Evolutionary conservation across 805 yeast species (phyloP), one percentile per base, ranked within the genome.

Genomic region (Millerago galiae): DNA sequence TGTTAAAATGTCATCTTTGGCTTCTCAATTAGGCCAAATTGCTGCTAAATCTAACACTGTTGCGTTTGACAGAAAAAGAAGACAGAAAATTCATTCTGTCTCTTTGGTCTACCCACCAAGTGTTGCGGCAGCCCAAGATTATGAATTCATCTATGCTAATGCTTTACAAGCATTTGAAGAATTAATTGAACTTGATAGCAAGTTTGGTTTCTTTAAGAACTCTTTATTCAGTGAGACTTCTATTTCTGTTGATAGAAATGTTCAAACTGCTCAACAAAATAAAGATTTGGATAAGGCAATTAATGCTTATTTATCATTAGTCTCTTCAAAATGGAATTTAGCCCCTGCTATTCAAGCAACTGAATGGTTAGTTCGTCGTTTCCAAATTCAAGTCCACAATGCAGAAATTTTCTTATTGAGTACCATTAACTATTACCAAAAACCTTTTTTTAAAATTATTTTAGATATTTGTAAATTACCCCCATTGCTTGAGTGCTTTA

Each of bases 351-450:
- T 87, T 38, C 81, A 81, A 53, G 91, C 96, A 5, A 70, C 88
- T 11, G 99, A 93, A 67, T 93, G 99, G 99, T 77, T 90, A 18
- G 82, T 93, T 15, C 82, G 99, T 66, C 75, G 98, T 53, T 93
- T 81, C 67, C 81, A 88, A 57, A 78, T 88, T 51, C 90, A 93
- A 59, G 70, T 85, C 38, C 81, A 83, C 55, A 88, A 85, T 55
- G 67, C 89, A 0, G 98, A 91, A 60, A 59, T 70, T 42, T 58
- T 93, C 27, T 58, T 93, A 35, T 62, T 91, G 43, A 71, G 90
- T 3, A 73, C 84, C 2, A 69, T 93, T 51, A 95, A 96, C n/a
- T 87, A 83, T 64, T 87, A 81, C 63, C 76, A 73, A 51, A 70
- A 77, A 31, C 81, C 89, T 0, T 70, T 85, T 6, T 93, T 93